Percentiles rank a stretch among this genome's conserved stretches.
phyloP scores from a whole-genome alignment of 108 stramenopile species.

The Nannochloropsis gaditana region DNA sequence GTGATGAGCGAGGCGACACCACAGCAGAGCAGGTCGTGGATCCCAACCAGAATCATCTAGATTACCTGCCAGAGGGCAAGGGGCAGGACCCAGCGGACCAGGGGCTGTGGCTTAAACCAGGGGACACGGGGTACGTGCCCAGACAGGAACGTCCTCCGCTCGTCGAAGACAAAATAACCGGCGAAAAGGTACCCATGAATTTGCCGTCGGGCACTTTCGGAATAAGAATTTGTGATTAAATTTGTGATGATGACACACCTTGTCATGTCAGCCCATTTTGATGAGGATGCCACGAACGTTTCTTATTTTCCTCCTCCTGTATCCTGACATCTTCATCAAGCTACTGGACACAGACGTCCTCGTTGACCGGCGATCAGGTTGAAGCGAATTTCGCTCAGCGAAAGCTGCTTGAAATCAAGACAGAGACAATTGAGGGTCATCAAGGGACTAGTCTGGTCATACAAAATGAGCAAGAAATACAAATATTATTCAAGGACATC shows the following conservation, averaged over 20 bases:
- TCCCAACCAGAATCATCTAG: not conserved
- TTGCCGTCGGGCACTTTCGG: not conserved
- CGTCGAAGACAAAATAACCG: conserved; percentile 1
- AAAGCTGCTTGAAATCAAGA: no score
- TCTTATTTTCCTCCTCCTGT: not conserved
- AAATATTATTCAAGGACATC: no score
- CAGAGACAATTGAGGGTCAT: no score
- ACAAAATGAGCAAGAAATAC: no score
- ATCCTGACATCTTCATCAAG: not conserved
- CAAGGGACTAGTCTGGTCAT: no score
- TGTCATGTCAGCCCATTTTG: not conserved
- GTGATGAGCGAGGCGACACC: not conserved
- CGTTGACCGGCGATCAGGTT: conserved; percentile 6
- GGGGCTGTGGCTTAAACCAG: not conserved
- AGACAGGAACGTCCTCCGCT: not conserved
- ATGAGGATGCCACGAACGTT: not conserved
- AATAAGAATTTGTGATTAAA: not conserved
- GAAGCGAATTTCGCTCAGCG: not conserved
- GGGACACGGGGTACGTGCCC: not conserved
- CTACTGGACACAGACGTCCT: not conserved
- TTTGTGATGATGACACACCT: not conserved
- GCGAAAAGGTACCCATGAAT: not conserved
- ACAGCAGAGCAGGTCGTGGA: not conserved
- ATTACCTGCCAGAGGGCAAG: not conserved
- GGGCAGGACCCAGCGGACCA: conserved; percentile 4